These are phyloP conservation scores for Phialemoniopsis sp. DNA, from an alignment of 2,329 filamentous ascomycete genomes.

Conservation along the genomic window DNA sequence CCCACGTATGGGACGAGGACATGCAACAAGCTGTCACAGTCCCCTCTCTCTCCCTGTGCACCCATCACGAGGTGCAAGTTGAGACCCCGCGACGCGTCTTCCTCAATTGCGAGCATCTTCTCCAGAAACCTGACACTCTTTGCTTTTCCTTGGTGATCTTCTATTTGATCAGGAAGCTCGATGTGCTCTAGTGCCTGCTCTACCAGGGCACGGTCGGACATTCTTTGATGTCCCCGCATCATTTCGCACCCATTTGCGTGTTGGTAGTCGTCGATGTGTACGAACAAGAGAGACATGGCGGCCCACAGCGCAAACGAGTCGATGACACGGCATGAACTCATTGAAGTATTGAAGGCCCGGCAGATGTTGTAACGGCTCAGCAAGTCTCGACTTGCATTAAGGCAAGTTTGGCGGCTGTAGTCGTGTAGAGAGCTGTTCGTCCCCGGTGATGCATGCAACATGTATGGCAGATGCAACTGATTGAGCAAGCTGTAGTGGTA, in stretches of 20 bases:
- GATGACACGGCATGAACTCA: neutral
- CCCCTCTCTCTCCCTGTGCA: too few species aligned
- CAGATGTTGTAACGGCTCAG: neutral
- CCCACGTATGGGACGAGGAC: too few species aligned
- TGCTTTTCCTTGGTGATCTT: constrained; percentile 18
- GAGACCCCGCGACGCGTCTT: too few species aligned
- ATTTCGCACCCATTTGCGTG: constrained; percentile 13
- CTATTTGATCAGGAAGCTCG: constrained; percentile 14
- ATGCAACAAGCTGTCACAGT: too few species aligned
- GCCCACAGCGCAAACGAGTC: neutral
- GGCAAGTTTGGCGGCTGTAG: neutral
- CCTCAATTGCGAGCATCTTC: constrained; percentile 32
- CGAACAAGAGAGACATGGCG: neutral
- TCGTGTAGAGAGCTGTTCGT: constrained; percentile 6
- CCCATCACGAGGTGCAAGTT: too few species aligned
- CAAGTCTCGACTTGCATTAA: neutral
- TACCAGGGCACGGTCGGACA: constrained; percentile 34
- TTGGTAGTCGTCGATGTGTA: too few species aligned
- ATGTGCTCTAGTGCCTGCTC: constrained; percentile 28
- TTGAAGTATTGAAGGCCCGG: neutral
- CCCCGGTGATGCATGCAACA: neutral
- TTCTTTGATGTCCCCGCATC: constrained; percentile 34
- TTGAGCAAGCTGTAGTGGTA: neutral
- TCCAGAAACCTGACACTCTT: constrained; percentile 25
- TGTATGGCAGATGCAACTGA: constrained; percentile 1